Evolutionary conservation across 2,329 filamentous ascomycete genomes (phyloP).

Genomic region (Sporothrix pallida): DNA sequence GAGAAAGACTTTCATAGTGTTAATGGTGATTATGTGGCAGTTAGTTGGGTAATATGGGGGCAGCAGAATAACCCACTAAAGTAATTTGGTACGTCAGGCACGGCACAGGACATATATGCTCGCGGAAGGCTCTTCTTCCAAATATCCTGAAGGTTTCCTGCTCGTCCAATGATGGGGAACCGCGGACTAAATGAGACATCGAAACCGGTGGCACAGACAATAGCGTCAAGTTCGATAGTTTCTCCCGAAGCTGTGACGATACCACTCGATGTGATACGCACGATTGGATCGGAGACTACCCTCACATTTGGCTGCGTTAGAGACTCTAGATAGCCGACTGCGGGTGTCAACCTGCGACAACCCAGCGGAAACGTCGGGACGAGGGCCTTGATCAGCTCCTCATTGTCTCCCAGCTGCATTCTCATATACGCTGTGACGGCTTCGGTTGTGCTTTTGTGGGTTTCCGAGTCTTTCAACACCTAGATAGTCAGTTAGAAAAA

Average conservation of each 20-base stretch:
- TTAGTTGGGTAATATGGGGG: conserved; percentile 8
- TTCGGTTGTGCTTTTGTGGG: conserved; percentile 3
- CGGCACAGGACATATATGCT: conserved; percentile 10
- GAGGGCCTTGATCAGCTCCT: conserved; percentile 2
- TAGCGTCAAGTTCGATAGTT: conserved; percentile 6
- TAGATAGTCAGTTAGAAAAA: conserved; percentile 6
- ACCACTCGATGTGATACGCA: conserved; percentile 8
- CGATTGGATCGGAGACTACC: conserved; percentile 7
- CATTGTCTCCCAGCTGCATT: conserved; percentile 2
- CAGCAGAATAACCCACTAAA: background rate
- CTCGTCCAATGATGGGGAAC: conserved; percentile 28
- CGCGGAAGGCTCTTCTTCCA: conserved; percentile 9
- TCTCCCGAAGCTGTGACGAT: conserved; percentile 3
- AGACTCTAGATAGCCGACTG: conserved; percentile 8
- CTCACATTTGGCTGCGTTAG: conserved; percentile 10
- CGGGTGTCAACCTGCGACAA: conserved; percentile 9
- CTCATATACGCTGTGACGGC: conserved; percentile 10
- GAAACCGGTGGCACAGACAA: conserved; percentile 29
- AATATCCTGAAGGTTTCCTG: conserved; percentile 12
- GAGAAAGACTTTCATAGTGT: conserved; percentile 4
- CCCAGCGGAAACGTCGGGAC: background rate
- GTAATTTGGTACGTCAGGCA: conserved; percentile 6
- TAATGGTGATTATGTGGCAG: conserved; percentile 10
- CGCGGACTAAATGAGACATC: conserved; percentile 26
- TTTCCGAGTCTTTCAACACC: conserved; percentile 11